phyloP scores from a whole-genome alignment of 768 basidiomycete genomes.

The Clavaria fumosa region DNA sequence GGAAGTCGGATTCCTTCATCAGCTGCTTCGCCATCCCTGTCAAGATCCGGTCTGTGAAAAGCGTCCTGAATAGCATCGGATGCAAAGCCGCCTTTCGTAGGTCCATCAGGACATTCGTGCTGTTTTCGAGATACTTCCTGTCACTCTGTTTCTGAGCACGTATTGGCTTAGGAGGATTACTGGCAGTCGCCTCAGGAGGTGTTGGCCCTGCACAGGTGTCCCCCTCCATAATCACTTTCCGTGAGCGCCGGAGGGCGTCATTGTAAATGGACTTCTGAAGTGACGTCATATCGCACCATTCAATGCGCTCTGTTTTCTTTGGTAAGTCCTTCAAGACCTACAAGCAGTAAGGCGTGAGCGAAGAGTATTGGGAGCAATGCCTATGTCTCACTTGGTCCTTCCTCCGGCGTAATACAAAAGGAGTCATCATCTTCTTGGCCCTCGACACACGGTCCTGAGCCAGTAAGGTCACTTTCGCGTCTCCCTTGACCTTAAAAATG shows the following conservation, averaged over 20 bases:
- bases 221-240: constrained; percentile 57
- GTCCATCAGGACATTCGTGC: constrained; percentile 93
- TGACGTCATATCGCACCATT: constrained; percentile 88
- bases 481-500: constrained; percentile 96
- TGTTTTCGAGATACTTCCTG: constrained; percentile 63
- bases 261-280: constrained; percentile 73
- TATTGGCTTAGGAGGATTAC: constrained; percentile 15
- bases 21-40: constrained; percentile 65
- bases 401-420: constrained; percentile 90
- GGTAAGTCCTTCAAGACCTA: constrained; percentile 90
- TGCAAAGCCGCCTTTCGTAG: constrained; percentile 92
- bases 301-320: constrained; percentile 81
- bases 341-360: background rate
- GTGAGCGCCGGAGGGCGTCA: constrained; percentile 71
- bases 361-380: background rate
- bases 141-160: constrained; percentile 36
- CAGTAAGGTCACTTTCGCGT: constrained; percentile 73
- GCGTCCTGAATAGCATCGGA: constrained; percentile 86
- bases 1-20: constrained; percentile 86
- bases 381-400: constrained; percentile 65
- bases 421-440: constrained; percentile 99
- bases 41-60: constrained; percentile 66
- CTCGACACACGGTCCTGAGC: constrained; percentile 87
- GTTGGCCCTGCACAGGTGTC: no score
- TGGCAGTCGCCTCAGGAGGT: constrained; percentile 16